These are phyloP conservation scores for Flaveria robusta DNA, from an alignment of 129 eudicot species.

Conservation along the genomic window DNA sequence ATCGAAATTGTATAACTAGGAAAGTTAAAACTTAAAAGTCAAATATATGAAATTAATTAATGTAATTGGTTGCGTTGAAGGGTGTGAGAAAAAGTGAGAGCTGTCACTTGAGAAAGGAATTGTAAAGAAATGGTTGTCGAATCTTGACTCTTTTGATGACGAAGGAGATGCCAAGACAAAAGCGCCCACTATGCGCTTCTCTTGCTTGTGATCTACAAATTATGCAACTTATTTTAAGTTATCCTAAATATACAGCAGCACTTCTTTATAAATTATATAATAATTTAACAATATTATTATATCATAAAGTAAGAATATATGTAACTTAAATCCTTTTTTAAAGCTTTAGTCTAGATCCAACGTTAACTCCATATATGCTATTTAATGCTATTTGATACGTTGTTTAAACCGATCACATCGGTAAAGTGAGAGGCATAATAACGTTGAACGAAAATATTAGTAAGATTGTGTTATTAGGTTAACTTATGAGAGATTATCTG, in stretches of 20 bases:
- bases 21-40: not conserved
- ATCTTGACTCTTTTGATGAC: slow-evolving; percentile 38
- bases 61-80: slow-evolving; percentile 11
- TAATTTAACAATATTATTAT: not conserved
- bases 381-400: not conserved
- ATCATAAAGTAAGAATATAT: not conserved
- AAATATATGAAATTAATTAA: not conserved
- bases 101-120: slow-evolving; percentile 12
- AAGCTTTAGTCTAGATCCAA: slow-evolving; percentile 4
- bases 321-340: not conserved
- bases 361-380: not conserved
- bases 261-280: not conserved
- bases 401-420: not conserved
- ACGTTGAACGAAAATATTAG: not conserved
- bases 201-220: slow-evolving; percentile 24
- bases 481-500: not conserved
- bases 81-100: slow-evolving; percentile 13
- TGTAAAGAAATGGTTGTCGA: slow-evolving; percentile 30
- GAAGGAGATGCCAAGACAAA: slow-evolving; percentile 31
- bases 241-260: not conserved
- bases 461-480: not conserved
- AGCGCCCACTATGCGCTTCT: slow-evolving; percentile 16
- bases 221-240: not conserved
- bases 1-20: not conserved
- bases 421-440: not conserved